Evolutionary conservation across 2,329 filamentous ascomycete genomes (phyloP).

Genomic region (Rutstroemia sp.): DNA sequence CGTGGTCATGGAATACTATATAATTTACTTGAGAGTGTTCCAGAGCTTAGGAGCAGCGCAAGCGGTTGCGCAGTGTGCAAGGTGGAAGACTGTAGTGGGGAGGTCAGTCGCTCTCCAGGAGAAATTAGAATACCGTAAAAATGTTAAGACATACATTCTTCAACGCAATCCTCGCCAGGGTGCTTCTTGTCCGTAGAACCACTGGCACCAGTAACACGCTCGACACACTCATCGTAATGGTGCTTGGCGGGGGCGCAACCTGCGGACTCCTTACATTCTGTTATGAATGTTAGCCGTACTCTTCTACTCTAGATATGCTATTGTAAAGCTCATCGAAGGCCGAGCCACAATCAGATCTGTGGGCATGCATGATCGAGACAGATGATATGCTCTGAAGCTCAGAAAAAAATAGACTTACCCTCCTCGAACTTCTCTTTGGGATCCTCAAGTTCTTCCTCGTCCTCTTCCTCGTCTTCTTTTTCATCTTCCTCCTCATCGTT

Average conservation of each 20-base stretch:
- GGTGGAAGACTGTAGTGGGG: constrained; percentile 78
- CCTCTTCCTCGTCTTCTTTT: constrained; percentile 49
- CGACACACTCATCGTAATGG: constrained; percentile 96
- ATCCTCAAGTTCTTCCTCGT: constrained; percentile 74
- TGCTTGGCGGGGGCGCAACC: constrained; percentile 86
- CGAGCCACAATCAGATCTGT: not conserved
- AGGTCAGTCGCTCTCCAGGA: not conserved
- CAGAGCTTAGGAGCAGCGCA: constrained; percentile 97
- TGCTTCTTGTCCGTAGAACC: constrained; percentile 59
- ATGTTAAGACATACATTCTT: constrained; percentile 78
- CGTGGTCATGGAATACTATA: not conserved
- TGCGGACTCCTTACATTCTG: constrained; percentile 85
- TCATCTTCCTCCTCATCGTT: constrained; percentile 42
- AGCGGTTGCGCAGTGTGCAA: constrained; percentile 86
- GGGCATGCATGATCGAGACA: not conserved
- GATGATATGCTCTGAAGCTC: not conserved
- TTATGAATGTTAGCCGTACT: constrained; percentile 16
- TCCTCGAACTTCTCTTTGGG: constrained; percentile 84
- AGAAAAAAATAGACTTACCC: constrained; percentile 55
- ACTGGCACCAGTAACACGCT: constrained; percentile 67
- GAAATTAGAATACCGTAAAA: not conserved
- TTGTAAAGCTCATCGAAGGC: not conserved
- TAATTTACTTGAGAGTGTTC: constrained; percentile 76
- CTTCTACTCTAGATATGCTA: not conserved
- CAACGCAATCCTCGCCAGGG: constrained; percentile 89